These are phyloP conservation scores for Cubamyces lactineus DNA, from an alignment of 768 basidiomycete genomes.

Conservation along the genomic window DNA sequence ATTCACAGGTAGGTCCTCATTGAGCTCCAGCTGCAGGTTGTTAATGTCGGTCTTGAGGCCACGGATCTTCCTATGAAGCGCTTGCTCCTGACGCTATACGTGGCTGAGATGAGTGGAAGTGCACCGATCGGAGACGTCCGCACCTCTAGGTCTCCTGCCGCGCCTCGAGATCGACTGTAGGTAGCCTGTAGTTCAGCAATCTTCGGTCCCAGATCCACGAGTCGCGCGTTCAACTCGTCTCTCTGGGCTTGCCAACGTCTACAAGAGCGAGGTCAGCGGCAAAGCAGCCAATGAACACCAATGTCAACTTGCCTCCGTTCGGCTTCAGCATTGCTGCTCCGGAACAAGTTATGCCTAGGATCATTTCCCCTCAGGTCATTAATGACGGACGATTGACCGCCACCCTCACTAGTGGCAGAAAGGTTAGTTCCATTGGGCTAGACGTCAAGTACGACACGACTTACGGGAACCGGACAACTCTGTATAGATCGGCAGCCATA, in stretches of 20 bases:
- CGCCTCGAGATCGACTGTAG: constrained; percentile 35
- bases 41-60: constrained; percentile 39
- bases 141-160: constrained; percentile 32
- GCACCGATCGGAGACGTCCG: background rate
- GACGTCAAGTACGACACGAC: constrained; percentile 29
- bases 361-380: constrained; percentile 36
- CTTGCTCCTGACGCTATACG: constrained; percentile 17
- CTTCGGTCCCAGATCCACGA: constrained; percentile 34
- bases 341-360: constrained; percentile 51
- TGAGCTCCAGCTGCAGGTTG: constrained; percentile 59
- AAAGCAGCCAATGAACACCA: background rate
- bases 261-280: background rate
- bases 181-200: constrained; percentile 34
- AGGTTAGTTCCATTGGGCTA: background rate
- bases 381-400: constrained; percentile 55
- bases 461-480: constrained; percentile 66
- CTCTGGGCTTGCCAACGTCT: constrained; percentile 54
- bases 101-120: background rate
- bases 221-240: constrained; percentile 43
- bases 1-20: constrained; percentile 69
- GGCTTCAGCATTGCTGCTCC: constrained; percentile 51
- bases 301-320: constrained; percentile 48
- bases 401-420: constrained; percentile 60
- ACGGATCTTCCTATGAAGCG: constrained; percentile 13
- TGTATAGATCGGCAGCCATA: constrained; percentile 65